These are phyloP conservation scores for Penicillium paxilli DNA, from an alignment of 495 filamentous ascomycete genomes.

Conservation along the genomic window DNA sequence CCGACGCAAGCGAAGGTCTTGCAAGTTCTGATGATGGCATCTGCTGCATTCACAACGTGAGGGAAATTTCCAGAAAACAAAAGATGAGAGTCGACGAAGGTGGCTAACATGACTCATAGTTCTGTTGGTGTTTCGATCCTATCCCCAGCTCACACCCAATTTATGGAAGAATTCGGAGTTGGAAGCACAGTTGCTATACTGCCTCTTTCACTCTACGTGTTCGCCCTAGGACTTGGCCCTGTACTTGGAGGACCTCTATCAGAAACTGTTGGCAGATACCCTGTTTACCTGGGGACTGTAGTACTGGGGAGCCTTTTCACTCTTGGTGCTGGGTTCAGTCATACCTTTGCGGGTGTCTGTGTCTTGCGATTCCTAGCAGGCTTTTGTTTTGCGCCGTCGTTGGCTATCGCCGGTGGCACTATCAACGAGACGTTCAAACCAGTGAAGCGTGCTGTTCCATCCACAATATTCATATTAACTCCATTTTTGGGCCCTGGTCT, in stretches of 20 bases:
- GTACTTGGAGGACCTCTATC: constrained; percentile 60
- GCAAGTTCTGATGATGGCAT: constrained; percentile 23
- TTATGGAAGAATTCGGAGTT: constrained; percentile 48
- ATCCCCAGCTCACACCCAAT: constrained; percentile 40
- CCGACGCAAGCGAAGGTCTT: constrained; percentile 5
- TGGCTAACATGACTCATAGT: constrained; percentile 25
- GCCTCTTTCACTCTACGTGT: constrained; percentile 54
- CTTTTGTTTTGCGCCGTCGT: constrained; percentile 36
- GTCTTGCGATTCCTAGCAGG: constrained; percentile 65
- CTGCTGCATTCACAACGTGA: constrained; percentile 23
- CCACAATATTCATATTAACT: constrained; percentile 37
- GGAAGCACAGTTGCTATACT: constrained; percentile 53
- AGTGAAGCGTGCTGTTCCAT: constrained; percentile 33
- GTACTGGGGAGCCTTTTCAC: constrained; percentile 60
- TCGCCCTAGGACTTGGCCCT: constrained; percentile 60
- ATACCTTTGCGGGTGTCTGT: constrained; percentile 54
- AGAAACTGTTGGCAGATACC: constrained; percentile 57
- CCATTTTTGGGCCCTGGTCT: constrained; percentile 36
- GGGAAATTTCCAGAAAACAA: neutral
- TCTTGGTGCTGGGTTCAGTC: constrained; percentile 58
- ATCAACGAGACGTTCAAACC: constrained; percentile 45
- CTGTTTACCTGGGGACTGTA: constrained; percentile 53
- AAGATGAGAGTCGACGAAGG: neutral
- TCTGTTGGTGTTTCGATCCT: constrained; percentile 56
- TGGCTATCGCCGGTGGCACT: constrained; percentile 45